phyloP scores from a whole-genome alignment of 2,329 filamentous ascomycete genomes.

The Hymenoscyphus scutula region DNA sequence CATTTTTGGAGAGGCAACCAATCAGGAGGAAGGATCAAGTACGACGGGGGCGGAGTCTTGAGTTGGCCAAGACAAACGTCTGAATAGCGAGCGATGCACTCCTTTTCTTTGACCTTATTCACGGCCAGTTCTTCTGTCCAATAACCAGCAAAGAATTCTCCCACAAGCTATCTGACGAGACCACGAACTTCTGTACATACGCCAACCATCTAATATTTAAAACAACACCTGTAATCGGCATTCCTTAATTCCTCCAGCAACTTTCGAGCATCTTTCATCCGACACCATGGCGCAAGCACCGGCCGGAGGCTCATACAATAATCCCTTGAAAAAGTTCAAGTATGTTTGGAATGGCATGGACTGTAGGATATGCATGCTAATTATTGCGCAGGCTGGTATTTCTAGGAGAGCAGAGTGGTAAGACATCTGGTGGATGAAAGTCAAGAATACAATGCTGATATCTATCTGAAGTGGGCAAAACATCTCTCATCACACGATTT shows the following conservation, averaged over 20 bases:
- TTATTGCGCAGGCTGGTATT: slow-evolving; percentile 74
- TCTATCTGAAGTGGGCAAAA: slow-evolving; percentile 80
- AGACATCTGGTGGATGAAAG: slow-evolving; percentile 36
- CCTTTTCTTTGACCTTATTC: slow-evolving; percentile 5
- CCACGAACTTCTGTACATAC: slow-evolving; percentile 19
- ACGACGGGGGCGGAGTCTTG: background rate
- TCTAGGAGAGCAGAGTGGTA: slow-evolving; percentile 97
- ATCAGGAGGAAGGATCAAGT: background rate
- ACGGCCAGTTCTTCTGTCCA: background rate
- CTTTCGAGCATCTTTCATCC: slow-evolving; percentile 9
- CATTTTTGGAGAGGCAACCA: background rate
- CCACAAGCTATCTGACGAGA: slow-evolving; percentile 9
- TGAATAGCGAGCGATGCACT: background rate
- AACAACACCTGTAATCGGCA: background rate
- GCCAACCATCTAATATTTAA: slow-evolving; percentile 11
- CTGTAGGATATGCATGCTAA: slow-evolving; percentile 21
- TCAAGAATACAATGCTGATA: slow-evolving; percentile 22
- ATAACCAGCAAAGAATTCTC: background rate
- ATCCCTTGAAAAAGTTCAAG: slow-evolving; percentile 99
- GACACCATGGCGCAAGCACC: slow-evolving; percentile 79
- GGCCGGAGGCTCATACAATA: slow-evolving; percentile 87
- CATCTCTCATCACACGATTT: slow-evolving; percentile 96
- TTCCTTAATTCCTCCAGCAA: slow-evolving; percentile 8
- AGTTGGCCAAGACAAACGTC: background rate
- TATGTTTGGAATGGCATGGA: slow-evolving; percentile 42